These are phyloP conservation scores for Ceratocystis alfenasii DNA, from an alignment of 2,329 filamentous ascomycete genomes.

Conservation along the genomic window DNA sequence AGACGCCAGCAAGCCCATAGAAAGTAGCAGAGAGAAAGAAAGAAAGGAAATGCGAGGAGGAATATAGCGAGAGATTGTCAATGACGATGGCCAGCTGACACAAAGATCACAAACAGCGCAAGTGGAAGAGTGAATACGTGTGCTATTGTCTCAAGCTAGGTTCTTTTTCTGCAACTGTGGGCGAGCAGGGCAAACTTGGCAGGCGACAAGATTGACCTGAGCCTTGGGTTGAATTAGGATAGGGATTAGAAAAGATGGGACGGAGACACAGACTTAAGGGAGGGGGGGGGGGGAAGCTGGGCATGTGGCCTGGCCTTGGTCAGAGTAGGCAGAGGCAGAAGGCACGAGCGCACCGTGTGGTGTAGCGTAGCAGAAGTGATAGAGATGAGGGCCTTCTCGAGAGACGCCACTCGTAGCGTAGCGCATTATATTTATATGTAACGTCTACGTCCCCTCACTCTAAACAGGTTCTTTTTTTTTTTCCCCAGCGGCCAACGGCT, in stretches of 20 bases:
- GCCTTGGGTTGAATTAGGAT: not conserved
- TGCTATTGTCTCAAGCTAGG: not conserved
- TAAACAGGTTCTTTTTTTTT: too few relatives aligned
- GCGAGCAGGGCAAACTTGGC: constrained; percentile 7
- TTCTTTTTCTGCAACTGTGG: constrained; percentile 1
- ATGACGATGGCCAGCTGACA: constrained; percentile 3
- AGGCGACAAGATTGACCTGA: not conserved
- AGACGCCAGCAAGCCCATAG: not conserved
- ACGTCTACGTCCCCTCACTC: not conserved
- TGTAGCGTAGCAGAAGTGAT: not conserved
- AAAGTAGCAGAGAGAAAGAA: not conserved
- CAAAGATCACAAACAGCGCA: not conserved
- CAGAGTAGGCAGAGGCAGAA: not conserved
- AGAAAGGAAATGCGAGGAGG: not conserved
- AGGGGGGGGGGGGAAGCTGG: not conserved
- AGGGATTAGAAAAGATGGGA: not conserved
- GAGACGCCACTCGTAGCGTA: not conserved
- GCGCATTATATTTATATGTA: constrained; percentile 1
- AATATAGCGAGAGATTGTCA: not conserved
- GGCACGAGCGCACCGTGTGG: not conserved
- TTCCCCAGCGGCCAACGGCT: too few relatives aligned
- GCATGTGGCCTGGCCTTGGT: not conserved
- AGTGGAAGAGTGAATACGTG: not conserved
- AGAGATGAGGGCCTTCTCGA: not conserved
- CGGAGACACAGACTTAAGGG: not conserved